Percentiles rank a stretch among this genome's conserved stretches.
These are phyloP conservation scores for Saccharomycopsis fibuligera DNA, from an alignment of 805 yeast species.

Conservation along the genomic window DNA sequence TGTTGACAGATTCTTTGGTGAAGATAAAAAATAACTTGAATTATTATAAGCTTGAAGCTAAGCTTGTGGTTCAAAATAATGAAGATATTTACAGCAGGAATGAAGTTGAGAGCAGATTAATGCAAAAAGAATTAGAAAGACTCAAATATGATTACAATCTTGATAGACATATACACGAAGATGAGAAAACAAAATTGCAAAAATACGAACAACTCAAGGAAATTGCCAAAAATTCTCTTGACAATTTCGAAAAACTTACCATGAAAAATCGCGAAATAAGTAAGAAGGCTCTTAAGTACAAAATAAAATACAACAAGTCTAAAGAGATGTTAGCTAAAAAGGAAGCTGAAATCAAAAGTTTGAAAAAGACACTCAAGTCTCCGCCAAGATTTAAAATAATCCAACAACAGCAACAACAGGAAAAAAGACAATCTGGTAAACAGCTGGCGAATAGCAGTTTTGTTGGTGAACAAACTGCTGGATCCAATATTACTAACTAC, in stretches of 20 bases:
- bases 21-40: conserved; percentile 9
- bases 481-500: neutral
- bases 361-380: conserved; percentile 6
- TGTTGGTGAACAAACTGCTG: too few species aligned
- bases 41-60: conserved; percentile 16
- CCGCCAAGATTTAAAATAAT: conserved; percentile 16
- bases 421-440: neutral
- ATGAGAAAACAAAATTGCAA: neutral
- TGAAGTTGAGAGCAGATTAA: conserved; percentile 41
- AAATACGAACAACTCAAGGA: conserved; percentile 15
- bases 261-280: conserved; percentile 10
- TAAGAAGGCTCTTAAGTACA: conserved; percentile 20
- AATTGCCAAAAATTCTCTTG: conserved; percentile 10
- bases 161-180: neutral
- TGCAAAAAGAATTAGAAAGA: conserved; percentile 31
- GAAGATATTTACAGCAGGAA: conserved; percentile 25
- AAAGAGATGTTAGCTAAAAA: conserved; percentile 15
- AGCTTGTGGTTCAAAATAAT: conserved; percentile 12
- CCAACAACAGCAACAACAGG: conserved; percentile 5
- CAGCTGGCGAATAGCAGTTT: too few species aligned
- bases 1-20: conserved; percentile 9
- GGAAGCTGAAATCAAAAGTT: conserved; percentile 9
- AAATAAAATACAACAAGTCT: conserved; percentile 16
- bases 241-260: conserved; percentile 9
- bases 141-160: conserved; percentile 5